Conservation (phyloP, 2,329 filamentous ascomycete species). For the Daldinia sp. region DNA sequence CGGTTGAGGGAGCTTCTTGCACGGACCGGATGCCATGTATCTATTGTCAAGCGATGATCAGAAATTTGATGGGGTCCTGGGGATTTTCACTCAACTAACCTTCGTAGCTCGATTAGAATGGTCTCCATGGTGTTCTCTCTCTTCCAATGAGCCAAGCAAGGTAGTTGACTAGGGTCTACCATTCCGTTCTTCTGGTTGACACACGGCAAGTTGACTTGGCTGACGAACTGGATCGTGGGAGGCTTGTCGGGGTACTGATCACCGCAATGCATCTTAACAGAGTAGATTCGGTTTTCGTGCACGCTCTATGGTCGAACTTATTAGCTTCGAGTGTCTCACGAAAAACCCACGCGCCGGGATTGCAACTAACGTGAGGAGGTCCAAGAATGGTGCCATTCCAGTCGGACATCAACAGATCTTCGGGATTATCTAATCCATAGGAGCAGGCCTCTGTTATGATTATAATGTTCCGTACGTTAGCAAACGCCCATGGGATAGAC, state of each 20-base stretch:
- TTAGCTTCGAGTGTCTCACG: slow-evolving; percentile 3
- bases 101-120: slow-evolving; percentile 83
- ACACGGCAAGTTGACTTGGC: slow-evolving; percentile 94
- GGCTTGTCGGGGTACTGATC: slow-evolving; percentile 87
- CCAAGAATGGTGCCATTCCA: slow-evolving; percentile 99
- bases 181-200: slow-evolving; percentile 82
- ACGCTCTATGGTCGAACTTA: slow-evolving; percentile 70
- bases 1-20: slow-evolving; percentile 96
- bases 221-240: slow-evolving; percentile 90
- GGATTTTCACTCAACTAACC: slow-evolving; percentile 56
- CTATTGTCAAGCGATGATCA: slow-evolving; percentile 54
- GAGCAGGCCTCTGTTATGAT: slow-evolving; percentile 82
- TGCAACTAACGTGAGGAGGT: slow-evolving; percentile 82
- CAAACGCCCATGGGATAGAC: background rate
- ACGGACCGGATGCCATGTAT: slow-evolving; percentile 88
- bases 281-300: slow-evolving; percentile 99
- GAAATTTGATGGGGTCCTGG: background rate
- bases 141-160: slow-evolving; percentile 89
- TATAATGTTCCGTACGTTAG: background rate
- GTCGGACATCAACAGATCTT: slow-evolving; percentile 96
- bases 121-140: slow-evolving; percentile 95
- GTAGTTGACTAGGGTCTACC: slow-evolving; percentile 85
- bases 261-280: slow-evolving; percentile 95
- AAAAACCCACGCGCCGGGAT: background rate
- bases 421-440: slow-evolving; percentile 91